A percentile compares a stretch with the other conserved stretches of the same genome.
These are phyloP conservation scores for Neofusicoccum kwambonambiense DNA, from an alignment of 2,329 filamentous ascomycete genomes.

Conservation along the genomic window DNA sequence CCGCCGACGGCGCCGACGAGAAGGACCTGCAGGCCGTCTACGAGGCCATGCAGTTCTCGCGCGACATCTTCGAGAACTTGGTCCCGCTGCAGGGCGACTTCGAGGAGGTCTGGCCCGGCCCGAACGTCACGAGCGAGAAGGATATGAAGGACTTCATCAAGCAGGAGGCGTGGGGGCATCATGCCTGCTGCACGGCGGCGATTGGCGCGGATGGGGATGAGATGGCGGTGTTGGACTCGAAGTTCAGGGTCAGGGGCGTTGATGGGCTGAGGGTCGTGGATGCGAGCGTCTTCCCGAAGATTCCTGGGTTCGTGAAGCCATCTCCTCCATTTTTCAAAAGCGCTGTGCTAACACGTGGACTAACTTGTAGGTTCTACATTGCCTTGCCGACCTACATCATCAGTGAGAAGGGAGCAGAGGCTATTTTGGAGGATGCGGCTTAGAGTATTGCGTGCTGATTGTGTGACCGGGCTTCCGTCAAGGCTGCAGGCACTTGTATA, in stretches of 20 bases:
- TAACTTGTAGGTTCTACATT: slow-evolving; percentile 36
- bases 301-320: slow-evolving; percentile 46
- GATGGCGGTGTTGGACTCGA: slow-evolving; percentile 55
- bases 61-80: slow-evolving; percentile 35
- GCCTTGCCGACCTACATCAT: slow-evolving; percentile 55
- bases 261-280: slow-evolving; percentile 60
- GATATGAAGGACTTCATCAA: slow-evolving; percentile 38
- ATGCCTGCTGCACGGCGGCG: slow-evolving; percentile 55
- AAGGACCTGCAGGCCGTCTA: slow-evolving; percentile 51
- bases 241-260: slow-evolving; percentile 59
- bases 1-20: slow-evolving; percentile 24
- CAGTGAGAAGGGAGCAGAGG: slow-evolving; percentile 61
- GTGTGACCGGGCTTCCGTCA: too few species aligned
- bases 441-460: too few species aligned
- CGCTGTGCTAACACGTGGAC: too few species aligned
- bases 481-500: too few species aligned
- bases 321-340: too few species aligned
- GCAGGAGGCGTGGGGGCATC: slow-evolving; percentile 46
- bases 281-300: slow-evolving; percentile 57
- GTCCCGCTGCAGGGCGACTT: slow-evolving; percentile 33
- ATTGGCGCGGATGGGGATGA: slow-evolving; percentile 56
- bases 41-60: slow-evolving; percentile 56
- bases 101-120: slow-evolving; percentile 44
- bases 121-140: slow-evolving; percentile 41
- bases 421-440: slow-evolving; percentile 22